A percentile compares a stretch with the other conserved stretches of the same genome.
Conservation (phyloP, 2,329 filamentous ascomycete species). For the Cytospora piceae region DNA sequence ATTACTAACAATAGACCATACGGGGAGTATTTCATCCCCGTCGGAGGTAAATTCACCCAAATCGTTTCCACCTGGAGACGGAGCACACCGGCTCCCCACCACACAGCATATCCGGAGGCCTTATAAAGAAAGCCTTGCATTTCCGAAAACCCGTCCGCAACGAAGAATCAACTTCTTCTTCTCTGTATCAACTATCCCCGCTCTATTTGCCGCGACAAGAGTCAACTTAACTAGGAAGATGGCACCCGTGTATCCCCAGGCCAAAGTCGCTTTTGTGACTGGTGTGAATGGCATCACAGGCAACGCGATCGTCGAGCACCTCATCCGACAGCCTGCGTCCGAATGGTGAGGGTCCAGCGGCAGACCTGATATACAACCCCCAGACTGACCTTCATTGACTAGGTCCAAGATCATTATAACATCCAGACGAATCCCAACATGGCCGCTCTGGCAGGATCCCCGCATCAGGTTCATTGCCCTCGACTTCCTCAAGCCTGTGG, state of each 20-base stretch:
- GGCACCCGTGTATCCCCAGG: neutral
- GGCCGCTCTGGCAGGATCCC: slow-evolving; percentile 28
- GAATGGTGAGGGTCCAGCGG: slow-evolving; percentile 18
- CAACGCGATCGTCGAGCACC: slow-evolving; percentile 40
- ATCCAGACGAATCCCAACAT: slow-evolving; percentile 22
- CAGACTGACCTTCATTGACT: neutral
- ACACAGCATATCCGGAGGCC: too few species aligned
- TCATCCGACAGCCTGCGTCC: slow-evolving; percentile 31
- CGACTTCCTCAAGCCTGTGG: slow-evolving; percentile 29
- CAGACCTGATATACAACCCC: neutral
- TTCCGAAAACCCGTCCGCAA: too few species aligned
- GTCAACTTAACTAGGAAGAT: too few species aligned
- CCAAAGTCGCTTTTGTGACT: slow-evolving; percentile 21
- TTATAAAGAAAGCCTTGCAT: too few species aligned
- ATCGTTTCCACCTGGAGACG: too few species aligned
- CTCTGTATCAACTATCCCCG: too few species aligned
- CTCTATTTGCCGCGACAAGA: too few species aligned
- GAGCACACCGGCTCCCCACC: too few species aligned
- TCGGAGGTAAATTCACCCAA: too few species aligned
- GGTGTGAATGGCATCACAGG: slow-evolving; percentile 43
- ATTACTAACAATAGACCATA: too few species aligned
- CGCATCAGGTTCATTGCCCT: slow-evolving; percentile 26
- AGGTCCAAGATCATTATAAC: slow-evolving; percentile 30
- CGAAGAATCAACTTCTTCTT: too few species aligned
- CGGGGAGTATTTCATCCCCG: too few species aligned